These are phyloP conservation scores for Coniosporium apollinis DNA, from an alignment of 495 filamentous ascomycete genomes.

Conservation along the genomic window DNA sequence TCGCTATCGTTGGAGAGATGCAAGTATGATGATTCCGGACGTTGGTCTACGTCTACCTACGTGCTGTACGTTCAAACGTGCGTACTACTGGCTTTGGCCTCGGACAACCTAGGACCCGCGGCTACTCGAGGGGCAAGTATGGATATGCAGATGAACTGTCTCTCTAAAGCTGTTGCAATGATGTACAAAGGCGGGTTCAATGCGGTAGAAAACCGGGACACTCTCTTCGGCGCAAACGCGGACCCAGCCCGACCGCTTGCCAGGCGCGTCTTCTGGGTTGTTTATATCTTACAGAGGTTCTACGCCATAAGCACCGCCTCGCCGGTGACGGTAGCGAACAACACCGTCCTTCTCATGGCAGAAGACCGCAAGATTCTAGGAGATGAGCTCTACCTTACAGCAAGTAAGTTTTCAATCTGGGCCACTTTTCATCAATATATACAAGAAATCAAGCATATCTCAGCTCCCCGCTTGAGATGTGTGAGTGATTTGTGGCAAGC, in stretches of 20 bases:
- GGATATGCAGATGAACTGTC: constrained; percentile 23
- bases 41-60: constrained; percentile 29
- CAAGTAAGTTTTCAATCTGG: constrained; percentile 51
- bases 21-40: constrained; percentile 32
- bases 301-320: constrained; percentile 49
- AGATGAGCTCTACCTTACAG: constrained; percentile 43
- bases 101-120: constrained; percentile 36
- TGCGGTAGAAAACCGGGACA: background rate
- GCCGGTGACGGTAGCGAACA: constrained; percentile 41
- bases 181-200: constrained; percentile 1
- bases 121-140: constrained; percentile 19
- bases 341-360: constrained; percentile 39
- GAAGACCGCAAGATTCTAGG: constrained; percentile 52
- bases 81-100: constrained; percentile 42
- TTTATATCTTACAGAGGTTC: constrained; percentile 61
- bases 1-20: constrained; percentile 34
- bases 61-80: constrained; percentile 47
- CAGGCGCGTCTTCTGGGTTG: constrained; percentile 55
- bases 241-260: constrained; percentile 57
- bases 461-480: too few relatives aligned
- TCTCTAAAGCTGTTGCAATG: constrained; percentile 35
- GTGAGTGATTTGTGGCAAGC: too few relatives aligned
- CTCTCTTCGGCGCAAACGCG: constrained; percentile 5
- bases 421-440: too few relatives aligned
- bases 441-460: too few relatives aligned